Conservation (phyloP, 1,284 basidiomycete species). For the Spongiforma sp. region DNA sequence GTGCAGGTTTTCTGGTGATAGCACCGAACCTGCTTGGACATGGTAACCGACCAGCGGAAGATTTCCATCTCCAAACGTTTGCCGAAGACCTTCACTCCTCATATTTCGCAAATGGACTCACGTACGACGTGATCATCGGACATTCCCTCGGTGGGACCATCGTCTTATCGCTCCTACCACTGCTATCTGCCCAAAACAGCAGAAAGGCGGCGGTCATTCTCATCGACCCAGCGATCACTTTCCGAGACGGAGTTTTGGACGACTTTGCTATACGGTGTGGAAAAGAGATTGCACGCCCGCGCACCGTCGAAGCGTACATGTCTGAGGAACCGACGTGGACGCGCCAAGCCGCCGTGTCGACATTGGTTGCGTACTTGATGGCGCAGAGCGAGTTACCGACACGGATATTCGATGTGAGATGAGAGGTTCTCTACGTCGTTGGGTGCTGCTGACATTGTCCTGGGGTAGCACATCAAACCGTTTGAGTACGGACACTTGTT, state of each 20-base stretch:
- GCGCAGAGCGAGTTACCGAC: conserved; percentile 10
- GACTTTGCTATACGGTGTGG: background rate
- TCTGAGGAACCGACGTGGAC: conserved; percentile 21
- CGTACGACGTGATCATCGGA: conserved; percentile 28
- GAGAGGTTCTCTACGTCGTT: too few species aligned
- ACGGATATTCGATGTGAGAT: conserved; percentile 21
- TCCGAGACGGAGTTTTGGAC: conserved; percentile 8
- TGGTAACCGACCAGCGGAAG: conserved; percentile 14
- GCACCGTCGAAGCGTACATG: conserved; percentile 10
- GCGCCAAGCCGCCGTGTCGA: conserved; percentile 18
- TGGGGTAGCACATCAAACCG: conserved; percentile 21
- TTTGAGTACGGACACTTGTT: conserved; percentile 17
- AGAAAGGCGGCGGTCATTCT: conserved; percentile 18
- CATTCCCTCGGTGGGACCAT: conserved; percentile 27
- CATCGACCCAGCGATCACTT: conserved; percentile 21
- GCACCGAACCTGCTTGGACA: conserved; percentile 27
- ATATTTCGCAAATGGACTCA: conserved; percentile 18
- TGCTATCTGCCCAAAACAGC: conserved; percentile 9
- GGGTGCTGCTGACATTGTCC: too few species aligned
- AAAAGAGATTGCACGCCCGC: conserved; percentile 6
- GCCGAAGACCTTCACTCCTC: conserved; percentile 22
- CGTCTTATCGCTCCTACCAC: conserved; percentile 18
- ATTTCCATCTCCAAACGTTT: conserved; percentile 16
- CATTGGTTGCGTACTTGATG: conserved; percentile 16
- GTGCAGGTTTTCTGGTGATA: conserved; percentile 20